Conservation (phyloP, 106 monocot species). For the Gastrodia elata region DNA sequence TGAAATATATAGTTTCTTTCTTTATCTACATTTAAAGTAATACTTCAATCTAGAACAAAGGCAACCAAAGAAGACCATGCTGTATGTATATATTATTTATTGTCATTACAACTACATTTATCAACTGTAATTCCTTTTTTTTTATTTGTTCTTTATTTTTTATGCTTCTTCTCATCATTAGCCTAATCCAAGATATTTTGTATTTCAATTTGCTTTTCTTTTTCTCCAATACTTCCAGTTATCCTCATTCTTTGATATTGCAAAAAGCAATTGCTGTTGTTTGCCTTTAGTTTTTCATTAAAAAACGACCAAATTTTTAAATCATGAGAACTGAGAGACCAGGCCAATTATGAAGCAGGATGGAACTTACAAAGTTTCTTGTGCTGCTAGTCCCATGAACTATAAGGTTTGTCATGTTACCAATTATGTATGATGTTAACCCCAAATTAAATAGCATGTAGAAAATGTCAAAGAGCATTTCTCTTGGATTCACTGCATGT, state of each 20-base stretch:
- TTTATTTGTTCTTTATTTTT: background rate
- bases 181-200: background rate
- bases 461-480: constrained; percentile 32
- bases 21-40: background rate
- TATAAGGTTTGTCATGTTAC: constrained; percentile 40
- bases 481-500: constrained; percentile 34
- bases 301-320: background rate
- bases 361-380: constrained; percentile 27
- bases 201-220: background rate
- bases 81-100: background rate
- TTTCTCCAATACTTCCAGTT: background rate
- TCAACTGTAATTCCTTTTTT: background rate
- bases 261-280: background rate
- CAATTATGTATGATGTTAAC: constrained; percentile 33
- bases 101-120: background rate
- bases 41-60: background rate
- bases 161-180: background rate
- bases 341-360: constrained; percentile 3
- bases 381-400: constrained; percentile 34
- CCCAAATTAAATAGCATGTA: constrained; percentile 45
- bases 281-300: background rate
- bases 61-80: background rate
- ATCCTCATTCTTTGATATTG: background rate
- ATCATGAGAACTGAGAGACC: background rate
- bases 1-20: too few relatives aligned